Evolutionary conservation across 1,139 yeast genomes (phyloP).

Genomic region (Debaryomyces sp.): DNA sequence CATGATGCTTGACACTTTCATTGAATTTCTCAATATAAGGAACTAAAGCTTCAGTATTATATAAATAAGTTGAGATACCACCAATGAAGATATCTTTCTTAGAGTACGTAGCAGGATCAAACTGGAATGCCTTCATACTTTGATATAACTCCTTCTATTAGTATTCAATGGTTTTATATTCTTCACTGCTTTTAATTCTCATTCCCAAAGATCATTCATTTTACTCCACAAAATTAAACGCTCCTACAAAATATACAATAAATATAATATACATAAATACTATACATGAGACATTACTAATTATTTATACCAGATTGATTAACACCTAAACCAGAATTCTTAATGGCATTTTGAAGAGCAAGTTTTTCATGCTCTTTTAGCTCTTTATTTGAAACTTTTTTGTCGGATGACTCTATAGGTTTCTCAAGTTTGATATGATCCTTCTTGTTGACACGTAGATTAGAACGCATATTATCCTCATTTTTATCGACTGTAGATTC

Average conservation of each 20-base stretch:
- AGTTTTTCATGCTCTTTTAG: constrained; percentile 20
- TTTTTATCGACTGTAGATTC: not conserved
- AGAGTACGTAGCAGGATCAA: constrained; percentile 25
- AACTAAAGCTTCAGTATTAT: constrained; percentile 32
- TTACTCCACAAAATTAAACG: constrained; percentile 7
- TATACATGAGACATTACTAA: not conserved
- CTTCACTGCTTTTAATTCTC: not conserved
- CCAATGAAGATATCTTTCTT: constrained; percentile 30
- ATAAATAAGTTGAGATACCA: constrained; percentile 37
- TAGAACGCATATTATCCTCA: not conserved
- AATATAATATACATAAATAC: not conserved
- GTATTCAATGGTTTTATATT: not conserved
- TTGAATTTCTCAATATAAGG: constrained; percentile 26
- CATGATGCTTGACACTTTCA: constrained; percentile 8
- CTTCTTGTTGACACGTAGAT: not conserved
- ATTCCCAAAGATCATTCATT: not conserved
- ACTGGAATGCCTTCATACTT: constrained; percentile 21
- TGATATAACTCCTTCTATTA: constrained; percentile 16
- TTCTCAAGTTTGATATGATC: constrained; percentile 3
- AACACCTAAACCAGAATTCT: constrained; percentile 17
- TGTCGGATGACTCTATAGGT: constrained; percentile 1
- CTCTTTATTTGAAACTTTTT: constrained; percentile 13
- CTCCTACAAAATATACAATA: not conserved
- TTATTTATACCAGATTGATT: not conserved
- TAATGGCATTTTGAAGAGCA: constrained; percentile 23